Conservation (phyloP, 805 yeast species). For the Candida coleopterorum region DNA sequence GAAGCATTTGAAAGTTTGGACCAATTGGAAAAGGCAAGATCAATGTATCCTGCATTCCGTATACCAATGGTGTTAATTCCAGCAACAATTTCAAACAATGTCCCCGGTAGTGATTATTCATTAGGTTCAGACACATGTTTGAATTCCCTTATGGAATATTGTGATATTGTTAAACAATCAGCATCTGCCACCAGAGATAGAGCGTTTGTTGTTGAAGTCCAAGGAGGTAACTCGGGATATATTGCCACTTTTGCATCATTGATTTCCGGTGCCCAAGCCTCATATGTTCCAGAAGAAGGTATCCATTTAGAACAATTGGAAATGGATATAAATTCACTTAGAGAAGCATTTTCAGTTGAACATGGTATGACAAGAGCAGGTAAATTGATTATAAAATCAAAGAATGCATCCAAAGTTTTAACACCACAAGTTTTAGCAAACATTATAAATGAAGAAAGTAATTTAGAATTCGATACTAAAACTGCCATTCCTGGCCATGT, state of each 20-base stretch:
- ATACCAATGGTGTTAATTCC: slow-evolving; percentile 94
- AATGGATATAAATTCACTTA: slow-evolving; percentile 68
- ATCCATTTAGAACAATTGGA: slow-evolving; percentile 63
- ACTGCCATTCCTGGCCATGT: slow-evolving; percentile 98
- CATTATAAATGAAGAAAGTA: slow-evolving; percentile 74
- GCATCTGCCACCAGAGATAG: slow-evolving; percentile 94
- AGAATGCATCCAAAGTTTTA: slow-evolving; percentile 76
- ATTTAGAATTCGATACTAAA: slow-evolving; percentile 78
- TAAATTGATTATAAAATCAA: slow-evolving; percentile 77
- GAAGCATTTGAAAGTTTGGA: slow-evolving; percentile 90
- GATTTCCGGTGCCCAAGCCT: slow-evolving; percentile 86
- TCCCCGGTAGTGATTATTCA: slow-evolving; percentile 98
- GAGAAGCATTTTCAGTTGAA: slow-evolving; percentile 65
- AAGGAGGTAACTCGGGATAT: slow-evolving; percentile 96
- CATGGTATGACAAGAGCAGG: slow-evolving; percentile 81
- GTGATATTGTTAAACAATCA: slow-evolving; percentile 91
- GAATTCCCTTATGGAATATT: slow-evolving; percentile 83
- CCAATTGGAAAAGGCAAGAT: slow-evolving; percentile 74
- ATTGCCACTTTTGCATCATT: slow-evolving; percentile 83
- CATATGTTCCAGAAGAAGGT: slow-evolving; percentile 86
- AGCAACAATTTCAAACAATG: slow-evolving; percentile 94
- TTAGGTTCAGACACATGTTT: slow-evolving; percentile 94
- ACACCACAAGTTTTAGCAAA: slow-evolving; percentile 79
- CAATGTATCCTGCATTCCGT: slow-evolving; percentile 81
- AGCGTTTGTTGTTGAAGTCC: slow-evolving; percentile 94